These are phyloP conservation scores for Actinomucor elegans DNA, from an alignment of 371 early-diverging fungal species.

Conservation along the genomic window DNA sequence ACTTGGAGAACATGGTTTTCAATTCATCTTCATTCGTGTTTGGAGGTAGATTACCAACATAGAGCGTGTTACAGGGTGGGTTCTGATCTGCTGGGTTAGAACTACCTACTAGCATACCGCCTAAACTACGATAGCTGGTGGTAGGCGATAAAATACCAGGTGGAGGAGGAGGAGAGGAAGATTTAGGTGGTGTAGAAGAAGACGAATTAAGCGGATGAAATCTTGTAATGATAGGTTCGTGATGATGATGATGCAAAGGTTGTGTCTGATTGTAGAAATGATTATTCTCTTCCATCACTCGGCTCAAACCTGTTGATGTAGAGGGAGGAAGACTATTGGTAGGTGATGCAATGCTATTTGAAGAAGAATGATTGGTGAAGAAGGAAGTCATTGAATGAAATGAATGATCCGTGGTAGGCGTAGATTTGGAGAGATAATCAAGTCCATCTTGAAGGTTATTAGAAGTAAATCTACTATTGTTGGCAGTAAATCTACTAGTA, in stretches of 20 bases:
- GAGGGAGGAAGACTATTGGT: conserved; percentile 6
- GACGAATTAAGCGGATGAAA: conserved; percentile 19
- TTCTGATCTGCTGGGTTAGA: conserved; percentile 81
- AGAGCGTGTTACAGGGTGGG: conserved; percentile 92
- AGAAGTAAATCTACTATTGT: conserved; percentile 9
- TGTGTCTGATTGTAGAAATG: conserved; percentile 5
- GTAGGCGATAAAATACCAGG: conserved; percentile 25
- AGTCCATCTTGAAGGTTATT: conserved; percentile 13
- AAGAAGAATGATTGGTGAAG: conserved; percentile 4
- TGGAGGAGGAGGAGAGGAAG: conserved; percentile 34
- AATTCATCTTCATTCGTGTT: conserved; percentile 83
- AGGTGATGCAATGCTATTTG: conserved; percentile 13
- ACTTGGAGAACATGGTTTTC: conserved; percentile 66
- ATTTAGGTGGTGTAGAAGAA: conserved; percentile 32
- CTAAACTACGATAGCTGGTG: conserved; percentile 20
- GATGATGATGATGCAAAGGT: conserved; percentile 12
- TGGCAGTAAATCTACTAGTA: conserved; percentile 9
- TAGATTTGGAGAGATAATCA: conserved; percentile 33
- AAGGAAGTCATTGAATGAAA: conserved; percentile 16
- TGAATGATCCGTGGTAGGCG: conserved; percentile 19
- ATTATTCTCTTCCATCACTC: conserved; percentile 22
- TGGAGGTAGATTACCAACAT: conserved; percentile 87
- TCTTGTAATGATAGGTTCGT: conserved; percentile 11
- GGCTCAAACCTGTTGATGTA: conserved; percentile 19
- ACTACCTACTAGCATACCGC: conserved; percentile 22